These are phyloP conservation scores for Beauveria scarabaeidicola DNA, from an alignment of 2,329 filamentous ascomycete species.

Conservation along the genomic window DNA sequence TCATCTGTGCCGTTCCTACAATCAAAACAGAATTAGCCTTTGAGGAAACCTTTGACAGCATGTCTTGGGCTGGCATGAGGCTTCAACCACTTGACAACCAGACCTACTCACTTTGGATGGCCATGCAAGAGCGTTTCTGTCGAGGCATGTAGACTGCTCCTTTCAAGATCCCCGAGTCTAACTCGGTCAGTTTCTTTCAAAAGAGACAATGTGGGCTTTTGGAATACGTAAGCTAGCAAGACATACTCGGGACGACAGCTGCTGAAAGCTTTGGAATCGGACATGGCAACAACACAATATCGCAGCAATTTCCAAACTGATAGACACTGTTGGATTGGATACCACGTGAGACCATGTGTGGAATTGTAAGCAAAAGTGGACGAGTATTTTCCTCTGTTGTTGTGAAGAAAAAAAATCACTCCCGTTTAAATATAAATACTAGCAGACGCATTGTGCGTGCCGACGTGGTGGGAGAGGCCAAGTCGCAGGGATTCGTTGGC, in stretches of 20 bases:
- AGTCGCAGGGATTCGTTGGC: too few relatives aligned
- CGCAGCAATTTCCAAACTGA: not conserved
- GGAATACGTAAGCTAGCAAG: not conserved
- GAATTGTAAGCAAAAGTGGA: too few relatives aligned
- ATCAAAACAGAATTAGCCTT: not conserved
- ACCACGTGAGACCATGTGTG: too few relatives aligned
- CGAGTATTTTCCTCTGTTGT: too few relatives aligned
- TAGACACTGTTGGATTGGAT: not conserved
- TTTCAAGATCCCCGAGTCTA: not conserved
- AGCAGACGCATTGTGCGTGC: too few relatives aligned
- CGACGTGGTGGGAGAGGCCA: too few relatives aligned
- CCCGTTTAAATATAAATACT: too few relatives aligned
- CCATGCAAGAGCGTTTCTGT: not conserved
- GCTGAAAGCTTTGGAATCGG: not conserved
- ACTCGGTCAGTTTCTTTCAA: too few relatives aligned
- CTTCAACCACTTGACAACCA: not conserved
- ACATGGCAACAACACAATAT: not conserved
- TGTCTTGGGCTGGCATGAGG: not conserved
- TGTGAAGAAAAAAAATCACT: too few relatives aligned
- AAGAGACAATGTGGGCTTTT: not conserved
- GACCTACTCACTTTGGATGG: not conserved
- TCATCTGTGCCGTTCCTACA: not conserved
- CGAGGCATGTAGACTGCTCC: not conserved
- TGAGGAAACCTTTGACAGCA: not conserved
- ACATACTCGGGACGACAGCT: not conserved